These are phyloP conservation scores for Aspergillus bertholletiae DNA, from an alignment of 495 filamentous ascomycete species.

Conservation along the genomic window DNA sequence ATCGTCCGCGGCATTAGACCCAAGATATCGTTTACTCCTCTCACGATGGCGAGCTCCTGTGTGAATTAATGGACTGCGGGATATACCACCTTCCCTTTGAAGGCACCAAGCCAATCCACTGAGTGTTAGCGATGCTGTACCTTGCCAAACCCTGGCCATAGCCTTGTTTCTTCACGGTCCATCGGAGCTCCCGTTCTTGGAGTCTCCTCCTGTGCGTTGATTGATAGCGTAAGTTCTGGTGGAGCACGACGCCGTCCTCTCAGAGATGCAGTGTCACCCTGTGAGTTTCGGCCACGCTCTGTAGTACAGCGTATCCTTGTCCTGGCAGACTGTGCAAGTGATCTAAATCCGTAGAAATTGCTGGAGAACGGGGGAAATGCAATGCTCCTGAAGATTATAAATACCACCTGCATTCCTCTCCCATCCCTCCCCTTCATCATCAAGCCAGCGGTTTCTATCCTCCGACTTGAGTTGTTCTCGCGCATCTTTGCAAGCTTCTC, in stretches of 20 bases:
- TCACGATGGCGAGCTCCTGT: background rate
- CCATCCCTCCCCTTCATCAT: conserved; percentile 10
- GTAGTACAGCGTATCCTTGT: conserved; percentile 10
- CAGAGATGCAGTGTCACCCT: conserved; percentile 26
- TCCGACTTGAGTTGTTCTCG: background rate
- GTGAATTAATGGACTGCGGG: background rate
- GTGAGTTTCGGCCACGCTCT: conserved; percentile 13
- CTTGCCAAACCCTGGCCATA: background rate
- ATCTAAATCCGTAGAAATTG: conserved; percentile 1
- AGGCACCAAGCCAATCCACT: background rate
- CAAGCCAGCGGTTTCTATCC: conserved; percentile 1
- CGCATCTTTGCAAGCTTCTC: conserved; percentile 1
- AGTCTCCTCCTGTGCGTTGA: background rate
- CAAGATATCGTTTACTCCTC: background rate
- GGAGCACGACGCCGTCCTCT: conserved; percentile 19
- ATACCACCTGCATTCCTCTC: conserved; percentile 3
- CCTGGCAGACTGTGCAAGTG: conserved; percentile 1
- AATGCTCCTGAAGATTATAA: conserved; percentile 11
- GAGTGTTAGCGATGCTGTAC: background rate
- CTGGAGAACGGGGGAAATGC: background rate
- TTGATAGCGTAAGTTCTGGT: conserved; percentile 14
- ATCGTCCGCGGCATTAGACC: conserved; percentile 8
- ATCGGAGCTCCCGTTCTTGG: background rate
- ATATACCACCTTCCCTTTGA: conserved; percentile 15
- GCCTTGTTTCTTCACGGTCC: background rate